Conservation (phyloP, 768 basidiomycete genomes). For the Trametes punicea region DNA sequence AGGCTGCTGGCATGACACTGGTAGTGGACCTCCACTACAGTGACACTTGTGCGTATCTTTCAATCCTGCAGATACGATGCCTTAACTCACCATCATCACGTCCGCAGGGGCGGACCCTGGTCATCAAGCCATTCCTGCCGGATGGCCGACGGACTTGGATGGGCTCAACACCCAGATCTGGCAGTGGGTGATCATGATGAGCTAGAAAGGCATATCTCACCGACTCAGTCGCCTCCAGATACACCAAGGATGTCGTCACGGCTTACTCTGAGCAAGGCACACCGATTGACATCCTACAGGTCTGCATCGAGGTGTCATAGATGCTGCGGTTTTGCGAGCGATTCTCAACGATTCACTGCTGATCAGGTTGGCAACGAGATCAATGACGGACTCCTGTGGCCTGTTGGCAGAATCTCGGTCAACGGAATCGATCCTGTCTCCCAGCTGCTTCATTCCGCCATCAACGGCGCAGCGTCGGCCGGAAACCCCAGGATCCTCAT, state of each 20-base stretch:
- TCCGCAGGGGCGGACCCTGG: slow-evolving; percentile 60
- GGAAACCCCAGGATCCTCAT: slow-evolving; percentile 49
- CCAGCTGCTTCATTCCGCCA: slow-evolving; percentile 58
- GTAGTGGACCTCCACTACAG: slow-evolving; percentile 60
- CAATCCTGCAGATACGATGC: background rate
- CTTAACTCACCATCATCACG: background rate
- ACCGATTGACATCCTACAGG: slow-evolving; percentile 50
- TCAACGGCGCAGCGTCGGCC: slow-evolving; percentile 48
- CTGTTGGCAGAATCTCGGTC: slow-evolving; percentile 50
- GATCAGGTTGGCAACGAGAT: slow-evolving; percentile 62
- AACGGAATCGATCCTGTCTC: slow-evolving; percentile 52
- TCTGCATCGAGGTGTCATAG: slow-evolving; percentile 17
- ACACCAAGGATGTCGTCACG: slow-evolving; percentile 50
- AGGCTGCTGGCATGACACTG: slow-evolving; percentile 53
- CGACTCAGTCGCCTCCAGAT: slow-evolving; percentile 41
- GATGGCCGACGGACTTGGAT: slow-evolving; percentile 48
- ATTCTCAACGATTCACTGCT: no score
- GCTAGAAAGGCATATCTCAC: no score
- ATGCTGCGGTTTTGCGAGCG: background rate
- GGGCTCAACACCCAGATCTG: slow-evolving; percentile 58
- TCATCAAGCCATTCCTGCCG: slow-evolving; percentile 54
- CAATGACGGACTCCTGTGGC: slow-evolving; percentile 63
- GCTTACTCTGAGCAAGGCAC: slow-evolving; percentile 52
- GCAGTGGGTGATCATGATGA: slow-evolving; percentile 37
- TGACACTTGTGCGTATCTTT: slow-evolving; percentile 49